Base-by-base conservation (phyloP, 768 basidiomycete genomes). In the Cystofilobasidium bisporidii region DNA sequence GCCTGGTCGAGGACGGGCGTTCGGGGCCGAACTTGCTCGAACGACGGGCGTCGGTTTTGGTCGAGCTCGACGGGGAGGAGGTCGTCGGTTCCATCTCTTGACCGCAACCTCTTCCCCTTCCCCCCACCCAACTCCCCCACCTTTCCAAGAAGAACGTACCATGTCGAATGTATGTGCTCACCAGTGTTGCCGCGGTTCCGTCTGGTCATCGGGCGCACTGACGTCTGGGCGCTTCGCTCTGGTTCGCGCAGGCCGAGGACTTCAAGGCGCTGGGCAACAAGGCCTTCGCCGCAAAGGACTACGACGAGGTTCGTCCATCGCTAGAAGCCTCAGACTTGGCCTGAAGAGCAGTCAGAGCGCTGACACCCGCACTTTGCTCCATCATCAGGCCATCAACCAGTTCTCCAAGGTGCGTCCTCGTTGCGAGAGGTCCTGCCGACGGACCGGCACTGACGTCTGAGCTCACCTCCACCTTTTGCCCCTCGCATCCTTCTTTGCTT, bases 201-300 rank as follows among this genome's bases (percentile, higher is more conserved):
- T 43, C 43, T 17, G 20, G 43, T 4, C 17, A 17, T 22, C 14
- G 20, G 10, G 9, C 43, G 20, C 9, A 15, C 43, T 43, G 43
- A 43, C 24, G n/a, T 15, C n/a, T n/a, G 10, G 41, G 11, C 18
- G 12, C 41, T 43, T 43, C 8, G 11, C 41, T 17, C 47, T 48
- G 22, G 8, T 24, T 22, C 22, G 5, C 20, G 2, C 69, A 83
- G 82, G 81, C 79, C 58, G 80, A 81, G 75, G 79, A 84, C 69
- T 81, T 96, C 71, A 97, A 97, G 81, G 88, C 90, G 75, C 85
- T 85, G 75, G 93, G 92, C 74, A 97, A 97, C 82, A 91, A 92
- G 75, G 91, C 93, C 26, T 97, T 97, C 79, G 82, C 88, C 45
- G 89, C 89, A 64, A 96, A 91, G 76, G 84, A 96, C 73, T 96